These are phyloP conservation scores for Hondaea fermentalgiana DNA, from an alignment of 108 stramenopile species.

Conservation along the genomic window DNA sequence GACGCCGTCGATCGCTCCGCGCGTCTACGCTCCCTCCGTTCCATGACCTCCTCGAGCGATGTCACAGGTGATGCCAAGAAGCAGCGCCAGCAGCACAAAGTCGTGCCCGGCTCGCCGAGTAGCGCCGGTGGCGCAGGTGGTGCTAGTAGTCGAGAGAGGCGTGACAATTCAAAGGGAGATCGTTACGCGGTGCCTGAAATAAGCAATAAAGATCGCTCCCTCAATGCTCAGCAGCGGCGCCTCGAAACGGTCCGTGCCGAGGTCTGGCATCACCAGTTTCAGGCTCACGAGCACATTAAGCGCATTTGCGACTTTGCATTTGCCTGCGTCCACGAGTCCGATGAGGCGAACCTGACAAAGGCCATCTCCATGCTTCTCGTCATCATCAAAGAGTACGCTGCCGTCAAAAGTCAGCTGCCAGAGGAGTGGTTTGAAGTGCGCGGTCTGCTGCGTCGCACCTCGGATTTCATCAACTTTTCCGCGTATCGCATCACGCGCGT, in stretches of 20 bases:
- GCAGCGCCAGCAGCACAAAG: background rate
- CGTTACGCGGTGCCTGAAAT: too few relatives aligned
- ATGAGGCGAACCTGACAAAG: background rate
- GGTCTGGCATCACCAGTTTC: constrained; percentile 6
- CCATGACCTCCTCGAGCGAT: too few relatives aligned
- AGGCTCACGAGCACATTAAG: constrained; percentile 9
- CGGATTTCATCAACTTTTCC: constrained; percentile 18
- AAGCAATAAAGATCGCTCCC: too few relatives aligned
- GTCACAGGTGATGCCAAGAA: background rate
- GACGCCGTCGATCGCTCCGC: background rate
- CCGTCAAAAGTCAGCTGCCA: background rate
- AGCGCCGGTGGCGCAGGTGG: background rate
- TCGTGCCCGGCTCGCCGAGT: background rate
- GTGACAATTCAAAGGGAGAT: too few relatives aligned
- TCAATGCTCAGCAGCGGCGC: too few relatives aligned
- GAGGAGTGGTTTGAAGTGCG: background rate
- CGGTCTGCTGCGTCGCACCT: background rate
- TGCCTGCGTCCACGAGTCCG: background rate
- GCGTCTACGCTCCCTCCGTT: background rate
- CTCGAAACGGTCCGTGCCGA: background rate
- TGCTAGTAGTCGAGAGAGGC: too few relatives aligned
- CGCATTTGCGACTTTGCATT: background rate
- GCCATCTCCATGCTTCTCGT: background rate
- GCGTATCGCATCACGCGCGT: background rate
- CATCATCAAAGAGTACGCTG: background rate